Evolutionary conservation across 306 rosid species (phyloP).

Genomic region (Cercis canadensis): DNA sequence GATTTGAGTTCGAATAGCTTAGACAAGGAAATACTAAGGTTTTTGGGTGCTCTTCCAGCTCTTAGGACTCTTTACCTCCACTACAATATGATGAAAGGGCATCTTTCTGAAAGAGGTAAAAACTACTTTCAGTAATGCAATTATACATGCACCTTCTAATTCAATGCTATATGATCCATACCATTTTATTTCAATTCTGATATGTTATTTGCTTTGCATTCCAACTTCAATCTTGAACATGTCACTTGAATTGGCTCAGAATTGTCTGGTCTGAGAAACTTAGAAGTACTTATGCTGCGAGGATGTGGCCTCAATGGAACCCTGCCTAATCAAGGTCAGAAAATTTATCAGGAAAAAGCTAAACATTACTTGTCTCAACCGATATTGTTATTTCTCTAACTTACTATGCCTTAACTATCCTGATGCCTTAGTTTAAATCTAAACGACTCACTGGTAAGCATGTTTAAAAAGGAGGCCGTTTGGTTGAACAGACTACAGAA

Average conservation of each 20-base stretch:
- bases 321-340: slow-evolving; percentile 23
- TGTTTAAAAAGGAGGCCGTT: too few species aligned
- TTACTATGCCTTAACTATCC: neutral
- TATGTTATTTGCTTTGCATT: too few species aligned
- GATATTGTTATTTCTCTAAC: neutral
- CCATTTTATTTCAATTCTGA: too few species aligned
- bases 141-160: slow-evolving; percentile 9
- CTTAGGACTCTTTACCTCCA: slow-evolving; percentile 7
- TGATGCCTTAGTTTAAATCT: too few species aligned
- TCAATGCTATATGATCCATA: too few species aligned
- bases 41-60: slow-evolving; percentile 15
- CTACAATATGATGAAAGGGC: slow-evolving; percentile 9
- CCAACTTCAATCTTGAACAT: neutral
- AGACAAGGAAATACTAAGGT: slow-evolving; percentile 2
- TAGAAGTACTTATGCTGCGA: slow-evolving; percentile 4
- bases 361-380: neutral
- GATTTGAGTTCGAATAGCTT: slow-evolving; percentile 5
- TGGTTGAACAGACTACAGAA: too few species aligned
- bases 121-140: neutral
- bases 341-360: neutral
- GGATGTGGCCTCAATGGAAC: slow-evolving; percentile 1
- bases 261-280: slow-evolving; percentile 8
- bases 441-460: too few species aligned
- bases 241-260: slow-evolving; percentile 13
- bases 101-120: neutral